phyloP scores from a whole-genome alignment of 164 flowering plant genomes.

The Malania oleifera region DNA sequence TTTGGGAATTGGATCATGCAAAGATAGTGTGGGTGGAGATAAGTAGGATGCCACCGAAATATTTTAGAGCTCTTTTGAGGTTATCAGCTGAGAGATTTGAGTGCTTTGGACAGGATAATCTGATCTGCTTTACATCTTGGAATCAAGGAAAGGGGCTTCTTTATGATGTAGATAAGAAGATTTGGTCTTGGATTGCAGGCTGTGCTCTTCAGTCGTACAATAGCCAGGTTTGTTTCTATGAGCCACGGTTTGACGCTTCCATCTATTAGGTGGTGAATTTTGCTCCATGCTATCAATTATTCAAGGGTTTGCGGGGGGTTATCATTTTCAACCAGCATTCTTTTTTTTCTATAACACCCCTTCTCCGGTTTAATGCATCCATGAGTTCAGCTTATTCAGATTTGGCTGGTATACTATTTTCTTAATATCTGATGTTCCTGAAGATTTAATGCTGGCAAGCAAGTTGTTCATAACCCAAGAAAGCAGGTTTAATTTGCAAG shows the following conservation, averaged over 20 bases:
- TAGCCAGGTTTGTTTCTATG: conserved; percentile 89
- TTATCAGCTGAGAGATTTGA: conserved; percentile 94
- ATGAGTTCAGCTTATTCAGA: too few relatives aligned
- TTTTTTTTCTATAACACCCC: too few relatives aligned
- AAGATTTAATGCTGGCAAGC: too few relatives aligned
- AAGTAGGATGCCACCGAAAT: conserved; percentile 90
- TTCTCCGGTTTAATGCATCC: too few relatives aligned
- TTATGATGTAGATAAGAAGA: conserved; percentile 79
- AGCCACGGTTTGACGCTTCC: conserved; percentile 90
- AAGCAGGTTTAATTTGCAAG: too few relatives aligned
- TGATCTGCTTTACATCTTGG: conserved; percentile 86
- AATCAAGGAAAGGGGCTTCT: conserved; percentile 92
- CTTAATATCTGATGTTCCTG: too few relatives aligned
- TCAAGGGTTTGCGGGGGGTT: not conserved
- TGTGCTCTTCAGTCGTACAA: conserved; percentile 87
- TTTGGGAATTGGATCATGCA: conserved; percentile 92
- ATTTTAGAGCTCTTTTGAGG: conserved; percentile 74
- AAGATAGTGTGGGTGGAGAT: conserved; percentile 80
- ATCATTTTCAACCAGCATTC: not conserved
- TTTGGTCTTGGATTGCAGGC: conserved; percentile 96
- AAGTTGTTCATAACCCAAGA: too few relatives aligned
- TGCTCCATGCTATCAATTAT: not conserved
- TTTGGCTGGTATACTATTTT: too few relatives aligned
- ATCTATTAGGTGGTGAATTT: conserved; percentile 32
- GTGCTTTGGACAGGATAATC: conserved; percentile 92